Base-by-base conservation (phyloP, 805 yeast genomes). In the Maudiozyma barnettii region DNA sequence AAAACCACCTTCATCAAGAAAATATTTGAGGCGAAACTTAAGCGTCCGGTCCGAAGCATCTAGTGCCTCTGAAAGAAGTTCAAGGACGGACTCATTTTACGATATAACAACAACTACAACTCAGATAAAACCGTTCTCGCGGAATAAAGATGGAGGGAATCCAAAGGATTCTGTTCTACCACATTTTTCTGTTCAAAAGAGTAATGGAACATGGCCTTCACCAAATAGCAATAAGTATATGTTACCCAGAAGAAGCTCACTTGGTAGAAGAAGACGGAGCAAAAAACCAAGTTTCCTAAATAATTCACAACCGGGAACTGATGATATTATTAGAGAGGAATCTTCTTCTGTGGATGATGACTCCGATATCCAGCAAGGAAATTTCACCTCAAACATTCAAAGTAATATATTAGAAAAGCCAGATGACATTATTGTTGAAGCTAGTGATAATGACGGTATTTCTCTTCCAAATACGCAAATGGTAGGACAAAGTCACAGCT, bases 11-110 rank as follows among this genome's bases (percentile, higher is more conserved):
- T 42, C 22, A 4, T 36, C 33, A 22, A 49, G 56, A 44, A 52
- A 60, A 52, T 35, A 54, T 41, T 53, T 66, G 0, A 55, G 66
- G 42, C 58, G 73, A 45, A 64, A 68, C 18, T 45, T 61, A 44
- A 68, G 72, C 45, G 48, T 67, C 14, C 59, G 66, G 36, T 68
- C 72, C 0, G 66, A 66, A 30, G 61, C 67, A 19, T 69, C 73
- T 1, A 67, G 70, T 47, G 53, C 63, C 0, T 67, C 73, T 7
- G 73, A 70, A 37, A 54, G 62, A 43, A 67, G 72, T 35, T 69
- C 73, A 1, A 57, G 69, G 33, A 61, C 68, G 20, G 70, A 65
- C 39, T 70, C 74, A 4, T 58, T 69, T 33, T 69, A 69, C 47
- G 74, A 70, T 49, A 58, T 65, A 6, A 64, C 71, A 1, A 62